Base-by-base conservation (phyloP, 139 green algal genomes). In the Chara braunii region DNA sequence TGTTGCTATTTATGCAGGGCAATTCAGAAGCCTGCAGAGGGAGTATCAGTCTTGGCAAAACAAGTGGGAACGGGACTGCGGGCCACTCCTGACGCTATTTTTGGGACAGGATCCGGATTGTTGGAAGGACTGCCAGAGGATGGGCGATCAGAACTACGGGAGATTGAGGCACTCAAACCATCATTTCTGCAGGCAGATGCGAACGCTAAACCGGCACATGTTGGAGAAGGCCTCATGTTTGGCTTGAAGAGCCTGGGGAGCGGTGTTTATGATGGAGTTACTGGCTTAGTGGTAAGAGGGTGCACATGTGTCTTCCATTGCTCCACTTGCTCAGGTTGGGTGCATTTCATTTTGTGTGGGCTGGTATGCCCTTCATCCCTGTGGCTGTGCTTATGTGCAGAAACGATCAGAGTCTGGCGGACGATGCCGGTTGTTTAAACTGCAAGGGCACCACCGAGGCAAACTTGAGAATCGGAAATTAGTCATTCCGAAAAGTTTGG, bases 11-110 rank as follows among this genome's bases (percentile, higher is more conserved):
- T 3, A 29, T 40, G 32, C 59, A 68, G 59, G 8, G 59, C 59
- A 8, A 68, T 68, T 24, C 35, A 68, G 14, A 36, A 68, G 37
- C 59, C 59, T 22, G 59, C 62, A 8, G 59, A 68, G 30, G 59
- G 59, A 26, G 59, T 68, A 32, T 43, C 30, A 1, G 14, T 68
- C 23, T 61, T 68, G n/a, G 37, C 59, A 7, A 34, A 62, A 12
- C 59, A 68, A 48, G 28, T 68, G 18, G 59, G 59, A 28, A 48
- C 60, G 28, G 59, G 59, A 7, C 28, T 68, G 22, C 59, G 59
- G 23, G 35, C 18, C 44, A 68, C 59, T 7, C 59, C 59, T 14
- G 59, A 68, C 37, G 48, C 59, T 4, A 60, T 68, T 3, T 68
- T 68, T 18, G 59, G 59, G n/a, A n/a, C n/a, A n/a, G n/a, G n/a